Evolutionary conservation across 768 basidiomycete genomes (phyloP), one percentile per base, ranked within the genome.

Genomic region (Suillus cothurnatus): DNA sequence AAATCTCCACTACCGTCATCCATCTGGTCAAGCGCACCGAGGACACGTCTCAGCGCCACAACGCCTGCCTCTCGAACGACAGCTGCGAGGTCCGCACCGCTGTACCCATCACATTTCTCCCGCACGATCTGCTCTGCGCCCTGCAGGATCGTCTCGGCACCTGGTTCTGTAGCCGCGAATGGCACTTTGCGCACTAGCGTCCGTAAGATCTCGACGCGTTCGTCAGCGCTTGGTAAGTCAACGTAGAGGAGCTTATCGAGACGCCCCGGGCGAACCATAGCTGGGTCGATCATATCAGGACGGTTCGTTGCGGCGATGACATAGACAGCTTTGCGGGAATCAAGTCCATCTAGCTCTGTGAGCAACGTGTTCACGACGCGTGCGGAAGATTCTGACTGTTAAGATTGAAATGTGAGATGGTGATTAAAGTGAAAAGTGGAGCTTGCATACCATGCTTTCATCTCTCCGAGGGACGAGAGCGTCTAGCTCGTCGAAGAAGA

Each of bases 201-300:
- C 52, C 87, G 83, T 56, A 95, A 74, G 66, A 98, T 97, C 74
- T 97, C 95, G 7, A 83, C 86, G 26, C 95, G 88, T 76, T 96
- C 96, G 34, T 78, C 72, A 0, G 88, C 68, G 0, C 82, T 79
- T 26, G 95, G 96, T 0, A 97, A 82, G 76, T 97, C 95, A 71
- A 97, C 94, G 71, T 95, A 98, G 50, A 97, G 83, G 6, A 97
- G 84, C 75, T 97, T 97, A 80, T 97, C 96, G 14, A 98, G 85
- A 12, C 96, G 86, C 0, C 96, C 95, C 0, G 96, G 96, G n/a
- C 95, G 91, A 61, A 94, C 93, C 95, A 97, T 96, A 8, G 96
- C 95, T 1, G 95, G 96, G 73, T 98, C 95, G 66, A 97, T 95
- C 89, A 97, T 97, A 79, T 98, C 95, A 1, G 95, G 95, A 15